Conservation (phyloP, 2,329 filamentous ascomycete species). For the Lachnellula subtilissima region DNA sequence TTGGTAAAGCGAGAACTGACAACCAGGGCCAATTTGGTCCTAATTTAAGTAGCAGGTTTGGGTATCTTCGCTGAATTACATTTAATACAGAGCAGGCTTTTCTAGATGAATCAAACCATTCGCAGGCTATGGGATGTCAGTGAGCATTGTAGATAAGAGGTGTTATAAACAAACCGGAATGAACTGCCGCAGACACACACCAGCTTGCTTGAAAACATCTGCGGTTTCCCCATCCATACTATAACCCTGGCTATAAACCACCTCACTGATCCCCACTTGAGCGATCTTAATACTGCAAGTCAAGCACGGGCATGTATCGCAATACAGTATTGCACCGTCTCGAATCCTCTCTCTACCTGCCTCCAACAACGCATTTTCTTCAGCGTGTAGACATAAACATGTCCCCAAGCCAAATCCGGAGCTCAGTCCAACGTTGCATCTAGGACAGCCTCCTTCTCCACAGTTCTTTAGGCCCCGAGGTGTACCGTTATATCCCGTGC, state of each 20-base stretch:
- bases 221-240: slow-evolving; percentile 89
- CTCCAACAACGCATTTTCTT: slow-evolving; percentile 94
- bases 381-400: slow-evolving; percentile 94
- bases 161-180: slow-evolving; percentile 58
- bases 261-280: slow-evolving; percentile 91
- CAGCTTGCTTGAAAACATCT: slow-evolving; percentile 75
- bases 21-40: too few relatives aligned
- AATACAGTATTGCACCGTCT: slow-evolving; percentile 80
- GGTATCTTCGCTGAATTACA: slow-evolving; percentile 1
- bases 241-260: slow-evolving; percentile 90
- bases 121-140: slow-evolving; percentile 43
- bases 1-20: too few relatives aligned
- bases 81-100: slow-evolving; percentile 29
- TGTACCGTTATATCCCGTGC: slow-evolving; percentile 97
- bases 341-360: slow-evolving; percentile 86
- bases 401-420: slow-evolving; percentile 73
- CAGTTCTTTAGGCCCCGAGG: slow-evolving; percentile 85
- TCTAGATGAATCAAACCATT: slow-evolving; percentile 62
- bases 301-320: slow-evolving; percentile 92
- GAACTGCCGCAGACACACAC: slow-evolving; percentile 82
- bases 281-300: slow-evolving; percentile 99
- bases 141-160: slow-evolving; percentile 10
- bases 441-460: slow-evolving; percentile 80
- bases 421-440: slow-evolving; percentile 74
- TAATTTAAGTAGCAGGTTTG: neutral